Evolutionary conservation across 352 stramenopile species (phyloP).

Genomic region (Elongisporangium prolatum): DNA sequence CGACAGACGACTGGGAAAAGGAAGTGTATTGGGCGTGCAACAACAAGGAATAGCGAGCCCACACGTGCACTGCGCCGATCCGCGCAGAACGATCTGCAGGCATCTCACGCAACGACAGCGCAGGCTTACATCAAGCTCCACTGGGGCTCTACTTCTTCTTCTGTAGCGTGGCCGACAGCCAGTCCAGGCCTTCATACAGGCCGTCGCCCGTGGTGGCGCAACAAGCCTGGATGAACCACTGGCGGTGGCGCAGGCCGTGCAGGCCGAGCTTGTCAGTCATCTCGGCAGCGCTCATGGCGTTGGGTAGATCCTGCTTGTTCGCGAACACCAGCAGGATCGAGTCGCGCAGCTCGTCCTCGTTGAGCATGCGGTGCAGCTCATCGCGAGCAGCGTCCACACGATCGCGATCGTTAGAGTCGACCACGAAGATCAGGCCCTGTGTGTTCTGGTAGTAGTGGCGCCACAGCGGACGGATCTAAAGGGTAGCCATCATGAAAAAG

Average conservation of each 20-base stretch:
- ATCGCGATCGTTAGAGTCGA: slow-evolving; percentile 98
- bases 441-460: slow-evolving; percentile 99
- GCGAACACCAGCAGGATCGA: slow-evolving; percentile 32
- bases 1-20: neutral
- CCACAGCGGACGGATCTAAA: slow-evolving; percentile 98
- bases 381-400: slow-evolving; percentile 96
- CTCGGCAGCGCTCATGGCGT: slow-evolving; percentile 68
- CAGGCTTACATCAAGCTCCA: neutral
- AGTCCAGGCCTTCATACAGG: slow-evolving; percentile 99
- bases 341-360: slow-evolving; percentile 97
- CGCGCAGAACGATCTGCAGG: neutral
- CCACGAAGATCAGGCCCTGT: slow-evolving; percentile 99
- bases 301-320: slow-evolving; percentile 48
- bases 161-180: slow-evolving; percentile 89
- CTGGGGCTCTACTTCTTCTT: slow-evolving; percentile 60
- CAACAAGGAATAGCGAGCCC: neutral
- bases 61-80: neutral
- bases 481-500: no score
- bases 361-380: slow-evolving; percentile 98
- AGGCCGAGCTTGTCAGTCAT: slow-evolving; percentile 99
- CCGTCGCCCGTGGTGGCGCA: slow-evolving; percentile 98
- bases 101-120: neutral
- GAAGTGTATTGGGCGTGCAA: neutral
- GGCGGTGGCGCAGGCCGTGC: slow-evolving; percentile 94
- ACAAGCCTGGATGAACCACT: slow-evolving; percentile 99